A percentile compares a stretch with the other conserved stretches of the same genome.
Conservation (phyloP, 2,329 filamentous ascomycete species). For the Sporothrix pallida region DNA sequence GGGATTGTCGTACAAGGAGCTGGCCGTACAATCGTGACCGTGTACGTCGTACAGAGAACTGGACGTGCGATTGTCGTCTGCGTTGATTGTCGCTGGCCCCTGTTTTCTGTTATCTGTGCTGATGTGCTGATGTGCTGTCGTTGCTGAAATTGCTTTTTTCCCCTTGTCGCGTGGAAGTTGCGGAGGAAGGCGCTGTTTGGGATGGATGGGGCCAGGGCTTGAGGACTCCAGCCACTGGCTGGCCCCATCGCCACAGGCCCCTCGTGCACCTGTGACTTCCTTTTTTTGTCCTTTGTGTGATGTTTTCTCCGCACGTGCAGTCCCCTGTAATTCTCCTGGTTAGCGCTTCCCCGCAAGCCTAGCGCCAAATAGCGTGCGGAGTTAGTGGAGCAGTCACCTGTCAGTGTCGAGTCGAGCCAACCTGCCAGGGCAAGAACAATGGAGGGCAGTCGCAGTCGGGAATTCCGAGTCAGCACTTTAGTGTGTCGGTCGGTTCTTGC, state of each 20-base stretch:
- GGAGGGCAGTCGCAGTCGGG: background rate
- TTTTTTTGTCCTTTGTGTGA: background rate
- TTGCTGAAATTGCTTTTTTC: background rate
- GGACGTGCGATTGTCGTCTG: too few relatives aligned
- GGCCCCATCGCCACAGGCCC: background rate
- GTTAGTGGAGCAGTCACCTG: background rate
- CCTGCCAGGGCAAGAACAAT: background rate
- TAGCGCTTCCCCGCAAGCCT: conserved; percentile 3
- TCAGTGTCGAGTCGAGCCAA: conserved; percentile 55
- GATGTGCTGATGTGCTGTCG: background rate
- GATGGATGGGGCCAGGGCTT: background rate
- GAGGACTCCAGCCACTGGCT: background rate
- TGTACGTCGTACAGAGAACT: too few relatives aligned
- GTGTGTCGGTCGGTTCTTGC: too few relatives aligned
- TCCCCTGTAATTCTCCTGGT: background rate
- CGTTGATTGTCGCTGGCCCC: too few relatives aligned
- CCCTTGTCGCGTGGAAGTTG: background rate
- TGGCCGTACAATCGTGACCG: too few relatives aligned
- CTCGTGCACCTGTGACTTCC: background rate
- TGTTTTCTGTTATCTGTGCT: background rate
- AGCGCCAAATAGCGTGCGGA: conserved; percentile 2
- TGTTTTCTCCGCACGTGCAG: background rate
- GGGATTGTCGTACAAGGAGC: too few relatives aligned
- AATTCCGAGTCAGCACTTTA: background rate
- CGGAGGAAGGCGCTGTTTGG: background rate